Evolutionary conservation across 208 protist species (phyloP), one percentile per base, ranked within the genome.

Genomic region (Kentomonas sorsogonicus): DNA sequence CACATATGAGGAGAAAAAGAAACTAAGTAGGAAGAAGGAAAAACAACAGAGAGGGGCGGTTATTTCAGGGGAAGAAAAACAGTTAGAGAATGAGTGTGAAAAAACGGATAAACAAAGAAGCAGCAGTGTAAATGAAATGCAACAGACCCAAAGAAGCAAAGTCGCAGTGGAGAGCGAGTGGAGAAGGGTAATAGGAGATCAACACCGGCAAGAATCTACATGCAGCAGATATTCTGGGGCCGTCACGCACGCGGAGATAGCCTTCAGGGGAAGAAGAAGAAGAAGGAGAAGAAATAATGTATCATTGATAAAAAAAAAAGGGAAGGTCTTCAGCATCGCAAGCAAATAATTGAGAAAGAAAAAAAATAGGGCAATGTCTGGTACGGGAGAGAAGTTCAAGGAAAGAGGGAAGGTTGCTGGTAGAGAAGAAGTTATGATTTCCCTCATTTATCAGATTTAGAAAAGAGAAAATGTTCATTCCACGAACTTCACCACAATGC

Each of bases 1-100:
- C 57, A 52, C 7, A 48, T 43, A 53, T 51, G 20, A 34, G 34
- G 53, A 40, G 55, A 55, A 60, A 52, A 65, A 60, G 69, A 60
- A 69, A 60, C 56, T 39, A 45, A 34, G 18, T 31, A 10, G 9
- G 5, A 38, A 38, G 11, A 5, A n/a, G 38, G 36, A 15, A 41
- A 44, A 38, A 34, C 15, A n/a, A n/a, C n/a, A n/a, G n/a, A n/a
- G n/a, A n/a, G n/a, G n/a, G n/a, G n/a, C n/a, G n/a, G n/a, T n/a
- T n/a, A n/a, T n/a, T n/a, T n/a, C n/a, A n/a, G n/a, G n/a, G n/a
- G n/a, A n/a, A n/a, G n/a, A n/a, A n/a, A n/a, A n/a, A n/a, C n/a
- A n/a, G n/a, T n/a, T n/a, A n/a, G n/a, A n/a, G n/a, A n/a, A n/a
- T n/a, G n/a, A n/a, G n/a, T n/a, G n/a, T n/a, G n/a, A n/a, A n/a